These are phyloP conservation scores for Nigrograna mackinnonii DNA, from an alignment of 2,329 filamentous ascomycete genomes.

Conservation along the genomic window DNA sequence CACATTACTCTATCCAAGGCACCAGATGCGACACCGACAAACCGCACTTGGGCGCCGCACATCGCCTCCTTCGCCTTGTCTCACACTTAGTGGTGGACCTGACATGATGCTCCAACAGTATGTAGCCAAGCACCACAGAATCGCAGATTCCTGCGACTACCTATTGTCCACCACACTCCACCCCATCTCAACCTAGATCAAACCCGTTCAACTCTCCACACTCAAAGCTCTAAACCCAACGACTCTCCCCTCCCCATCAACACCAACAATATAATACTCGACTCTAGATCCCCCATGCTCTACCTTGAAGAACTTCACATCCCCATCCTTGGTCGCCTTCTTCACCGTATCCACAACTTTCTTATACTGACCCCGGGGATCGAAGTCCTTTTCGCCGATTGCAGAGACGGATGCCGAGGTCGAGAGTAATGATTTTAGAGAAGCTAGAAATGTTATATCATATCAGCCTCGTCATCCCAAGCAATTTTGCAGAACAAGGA, in stretches of 20 bases:
- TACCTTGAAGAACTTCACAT: conserved; percentile 77
- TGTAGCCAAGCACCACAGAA: too few species aligned
- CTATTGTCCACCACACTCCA: conserved; percentile 4
- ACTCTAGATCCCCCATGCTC: conserved; percentile 63
- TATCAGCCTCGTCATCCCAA: too few species aligned
- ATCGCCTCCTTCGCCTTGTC: too few species aligned
- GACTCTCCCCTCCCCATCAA: conserved; percentile 63
- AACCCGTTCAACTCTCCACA: too few species aligned
- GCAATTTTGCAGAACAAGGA: too few species aligned
- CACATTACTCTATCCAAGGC: too few species aligned
- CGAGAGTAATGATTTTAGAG: conserved; percentile 70
- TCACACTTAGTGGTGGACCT: too few species aligned
- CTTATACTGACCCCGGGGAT: conserved; percentile 70
- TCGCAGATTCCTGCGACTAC: too few species aligned
- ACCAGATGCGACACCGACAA: too few species aligned
- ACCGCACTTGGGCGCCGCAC: too few species aligned
- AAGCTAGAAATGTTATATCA: conserved; percentile 51
- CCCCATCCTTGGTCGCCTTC: conserved; percentile 65
- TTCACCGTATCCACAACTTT: conserved; percentile 71
- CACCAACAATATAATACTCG: conserved; percentile 79
- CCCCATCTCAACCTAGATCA: conserved; percentile 34
- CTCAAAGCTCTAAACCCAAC: conserved; percentile 79
- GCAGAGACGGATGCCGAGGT: conserved; percentile 65
- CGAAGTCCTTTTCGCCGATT: conserved; percentile 72
- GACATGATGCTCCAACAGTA: too few species aligned